Percentiles rank a stretch among this genome's conserved stretches.
phyloP scores from a whole-genome alignment of 129 eudicot genomes.

The Saussurea involucrata region DNA sequence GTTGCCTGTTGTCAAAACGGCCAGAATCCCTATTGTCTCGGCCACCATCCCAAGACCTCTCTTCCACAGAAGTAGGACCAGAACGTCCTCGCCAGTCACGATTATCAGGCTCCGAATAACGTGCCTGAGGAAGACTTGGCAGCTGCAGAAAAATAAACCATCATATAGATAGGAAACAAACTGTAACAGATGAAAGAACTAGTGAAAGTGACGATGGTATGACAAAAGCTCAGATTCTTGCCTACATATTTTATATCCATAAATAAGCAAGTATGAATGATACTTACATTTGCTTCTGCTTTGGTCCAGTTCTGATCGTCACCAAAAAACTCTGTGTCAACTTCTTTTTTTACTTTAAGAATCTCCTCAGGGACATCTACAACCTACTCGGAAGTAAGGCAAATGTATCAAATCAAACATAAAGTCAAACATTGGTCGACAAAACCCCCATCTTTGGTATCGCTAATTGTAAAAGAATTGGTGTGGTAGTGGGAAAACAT shows the following conservation, averaged over 20 bases:
- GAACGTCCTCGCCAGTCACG: constrained; percentile 86
- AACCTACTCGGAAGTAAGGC: constrained; percentile 22
- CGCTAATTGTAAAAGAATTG: not conserved
- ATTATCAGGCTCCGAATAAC: constrained; percentile 66
- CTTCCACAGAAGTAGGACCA: constrained; percentile 44
- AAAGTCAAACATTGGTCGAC: not conserved
- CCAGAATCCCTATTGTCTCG: constrained; percentile 47
- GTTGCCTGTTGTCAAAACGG: constrained; percentile 42
- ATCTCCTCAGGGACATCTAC: constrained; percentile 45
- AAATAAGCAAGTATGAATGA: not conserved
- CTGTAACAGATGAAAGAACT: not conserved
- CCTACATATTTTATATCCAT: not conserved
- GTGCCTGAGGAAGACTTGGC: constrained; percentile 47
- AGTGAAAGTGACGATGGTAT: not conserved
- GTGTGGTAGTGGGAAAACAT: not conserved
- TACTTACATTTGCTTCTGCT: constrained; percentile 55
- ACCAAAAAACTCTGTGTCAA: constrained; percentile 56
- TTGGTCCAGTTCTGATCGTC: constrained; percentile 57
- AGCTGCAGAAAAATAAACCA: constrained; percentile 20
- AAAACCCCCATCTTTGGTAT: not conserved
- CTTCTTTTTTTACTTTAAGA: constrained; percentile 49
- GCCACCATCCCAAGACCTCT: constrained; percentile 60
- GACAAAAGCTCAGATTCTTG: not conserved
- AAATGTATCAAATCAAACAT: not conserved
- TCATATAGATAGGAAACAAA: not conserved